Evolutionary conservation across 495 filamentous ascomycete genomes (phyloP).

Genomic region (Penicillium flavigenum): DNA sequence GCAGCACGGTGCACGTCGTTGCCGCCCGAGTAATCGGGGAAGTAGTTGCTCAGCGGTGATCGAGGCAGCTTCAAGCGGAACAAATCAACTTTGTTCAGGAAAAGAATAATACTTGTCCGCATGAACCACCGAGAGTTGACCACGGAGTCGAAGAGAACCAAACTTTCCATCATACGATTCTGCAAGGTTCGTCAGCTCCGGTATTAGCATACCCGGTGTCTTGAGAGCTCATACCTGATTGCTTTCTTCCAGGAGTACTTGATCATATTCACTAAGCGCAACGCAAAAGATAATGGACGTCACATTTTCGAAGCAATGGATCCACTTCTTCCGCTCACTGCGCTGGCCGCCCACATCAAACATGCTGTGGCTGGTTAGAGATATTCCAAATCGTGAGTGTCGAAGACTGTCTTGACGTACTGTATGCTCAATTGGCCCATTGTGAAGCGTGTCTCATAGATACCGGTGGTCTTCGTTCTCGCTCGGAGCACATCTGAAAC

Average conservation of each 20-base stretch:
- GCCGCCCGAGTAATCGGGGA: conserved; percentile 95
- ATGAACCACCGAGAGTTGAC: conserved; percentile 99
- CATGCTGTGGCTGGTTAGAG: conserved; percentile 63
- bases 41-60: conserved; percentile 88
- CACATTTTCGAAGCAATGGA: conserved; percentile 99
- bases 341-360: conserved; percentile 97
- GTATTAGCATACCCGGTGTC: not conserved
- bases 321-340: conserved; percentile 99
- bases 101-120: conserved; percentile 96
- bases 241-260: conserved; percentile 92
- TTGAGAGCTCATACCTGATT: conserved; percentile 70
- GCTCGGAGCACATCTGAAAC: conserved; percentile 93
- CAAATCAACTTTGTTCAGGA: conserved; percentile 97
- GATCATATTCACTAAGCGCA: conserved; percentile 96
- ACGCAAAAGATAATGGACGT: conserved; percentile 99
- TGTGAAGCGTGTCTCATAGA: conserved; percentile 95
- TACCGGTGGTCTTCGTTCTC: conserved; percentile 98
- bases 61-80: conserved; percentile 92
- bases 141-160: conserved; percentile 97
- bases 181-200: conserved; percentile 32
- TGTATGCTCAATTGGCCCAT: conserved; percentile 99
- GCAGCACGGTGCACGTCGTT: conserved; percentile 97
- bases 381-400: not conserved
- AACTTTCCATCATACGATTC: conserved; percentile 99
- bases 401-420: conserved; percentile 53